Percentiles rank a stretch among this genome's conserved stretches.
Evolutionary conservation across 169 alveolate genomes (phyloP).

Genomic region (Plasmodium knowlesi): DNA sequence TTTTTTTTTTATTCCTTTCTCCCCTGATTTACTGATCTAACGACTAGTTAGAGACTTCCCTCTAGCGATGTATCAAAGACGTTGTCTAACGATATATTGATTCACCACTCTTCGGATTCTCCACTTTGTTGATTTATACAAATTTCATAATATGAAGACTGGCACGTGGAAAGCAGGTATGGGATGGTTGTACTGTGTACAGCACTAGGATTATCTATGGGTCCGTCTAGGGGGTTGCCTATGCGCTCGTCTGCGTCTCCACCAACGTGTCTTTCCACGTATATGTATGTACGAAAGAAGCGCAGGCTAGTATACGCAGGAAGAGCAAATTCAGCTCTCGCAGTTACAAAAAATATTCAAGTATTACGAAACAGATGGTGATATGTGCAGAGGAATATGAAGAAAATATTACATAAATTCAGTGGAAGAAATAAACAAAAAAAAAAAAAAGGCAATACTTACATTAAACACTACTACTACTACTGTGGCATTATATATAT

Average conservation of each 20-base stretch:
- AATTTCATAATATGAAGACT: background rate
- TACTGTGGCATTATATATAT: background rate
- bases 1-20: constrained; percentile 23
- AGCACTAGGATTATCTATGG: background rate
- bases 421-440: background rate
- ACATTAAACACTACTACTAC: background rate
- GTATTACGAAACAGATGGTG: background rate
- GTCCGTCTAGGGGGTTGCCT: background rate
- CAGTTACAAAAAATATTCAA: background rate
- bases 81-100: background rate
- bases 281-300: background rate
- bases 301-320: background rate
- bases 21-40: background rate
- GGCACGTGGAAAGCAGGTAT: background rate
- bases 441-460: background rate
- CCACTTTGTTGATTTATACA: background rate
- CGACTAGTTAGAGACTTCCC: background rate
- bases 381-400: background rate
- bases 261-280: background rate
- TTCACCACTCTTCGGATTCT: background rate
- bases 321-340: background rate
- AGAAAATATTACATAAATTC: background rate
- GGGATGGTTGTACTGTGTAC: background rate
- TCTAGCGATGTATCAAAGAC: background rate
- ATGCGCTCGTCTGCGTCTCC: background rate